Conservation (phyloP, 2,329 filamentous ascomycete genomes). For the Venturia oleaginea region DNA sequence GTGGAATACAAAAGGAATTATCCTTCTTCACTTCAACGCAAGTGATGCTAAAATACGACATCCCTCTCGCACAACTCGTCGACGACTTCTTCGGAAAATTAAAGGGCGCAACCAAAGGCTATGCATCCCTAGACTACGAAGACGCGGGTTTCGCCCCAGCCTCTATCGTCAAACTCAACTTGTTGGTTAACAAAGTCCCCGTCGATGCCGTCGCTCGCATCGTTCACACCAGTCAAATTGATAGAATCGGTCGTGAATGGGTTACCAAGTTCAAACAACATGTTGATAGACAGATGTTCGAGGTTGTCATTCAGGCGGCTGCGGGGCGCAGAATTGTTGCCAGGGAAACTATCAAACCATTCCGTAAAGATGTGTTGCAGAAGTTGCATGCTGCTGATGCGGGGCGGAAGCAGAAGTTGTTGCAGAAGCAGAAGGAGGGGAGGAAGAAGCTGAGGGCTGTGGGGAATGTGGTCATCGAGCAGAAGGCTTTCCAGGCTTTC, state of each 20-base stretch:
- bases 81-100: constrained; percentile 97
- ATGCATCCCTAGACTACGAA: constrained; percentile 93
- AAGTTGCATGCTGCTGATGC: constrained; percentile 92
- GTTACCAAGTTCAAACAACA: constrained; percentile 95
- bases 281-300: constrained; percentile 93
- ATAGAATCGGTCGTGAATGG: constrained; percentile 76
- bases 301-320: constrained; percentile 88
- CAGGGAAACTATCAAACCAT: constrained; percentile 90
- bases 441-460: constrained; percentile 76
- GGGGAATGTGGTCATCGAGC: constrained; percentile 89
- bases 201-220: constrained; percentile 93
- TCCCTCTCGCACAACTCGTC: constrained; percentile 82
- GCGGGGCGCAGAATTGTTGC: constrained; percentile 77
- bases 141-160: constrained; percentile 79
- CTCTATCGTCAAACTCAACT: constrained; percentile 77
- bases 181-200: constrained; percentile 85
- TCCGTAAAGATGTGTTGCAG: constrained; percentile 85
- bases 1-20: constrained; percentile 77
- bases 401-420: constrained; percentile 68
- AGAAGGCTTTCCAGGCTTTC: constrained; percentile 91
- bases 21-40: constrained; percentile 89
- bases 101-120: constrained; percentile 88
- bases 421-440: constrained; percentile 96
- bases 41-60: constrained; percentile 86
- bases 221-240: constrained; percentile 72